Conservation (phyloP, 2,329 filamentous ascomycete species). For the Pestalotiopsis fici region DNA sequence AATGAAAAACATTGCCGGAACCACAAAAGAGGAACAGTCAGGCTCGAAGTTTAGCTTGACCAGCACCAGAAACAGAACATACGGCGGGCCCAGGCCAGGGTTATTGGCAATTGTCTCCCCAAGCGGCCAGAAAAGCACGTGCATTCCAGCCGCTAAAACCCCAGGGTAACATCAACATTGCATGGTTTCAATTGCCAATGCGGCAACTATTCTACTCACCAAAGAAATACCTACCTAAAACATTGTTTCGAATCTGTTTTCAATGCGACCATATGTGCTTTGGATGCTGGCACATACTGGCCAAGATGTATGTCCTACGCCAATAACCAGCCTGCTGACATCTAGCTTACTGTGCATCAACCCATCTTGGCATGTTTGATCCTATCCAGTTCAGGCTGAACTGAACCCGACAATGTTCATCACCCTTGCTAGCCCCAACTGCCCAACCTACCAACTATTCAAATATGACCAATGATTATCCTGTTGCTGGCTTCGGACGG, state of each 20-base stretch:
- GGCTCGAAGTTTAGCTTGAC: not conserved
- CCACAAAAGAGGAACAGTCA: not conserved
- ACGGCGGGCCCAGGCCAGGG: not conserved
- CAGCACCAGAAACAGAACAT: not conserved
- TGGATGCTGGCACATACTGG: not conserved
- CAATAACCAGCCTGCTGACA: not conserved
- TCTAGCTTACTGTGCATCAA: not conserved
- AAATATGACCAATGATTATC: not conserved
- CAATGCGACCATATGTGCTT: not conserved
- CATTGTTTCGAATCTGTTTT: not conserved
- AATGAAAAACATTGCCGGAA: not conserved
- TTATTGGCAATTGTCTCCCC: not conserved
- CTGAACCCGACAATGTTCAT: not conserved
- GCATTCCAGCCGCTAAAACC: constrained; percentile 1
- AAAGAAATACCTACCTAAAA: not conserved
- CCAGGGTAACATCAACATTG: not conserved
- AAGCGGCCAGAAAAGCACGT: not conserved
- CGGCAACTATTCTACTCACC: not conserved
- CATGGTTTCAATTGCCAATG: not conserved
- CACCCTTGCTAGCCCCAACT: not conserved
- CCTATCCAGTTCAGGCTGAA: not conserved
- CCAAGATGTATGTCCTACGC: not conserved
- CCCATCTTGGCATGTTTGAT: not conserved
- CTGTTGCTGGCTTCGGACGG: not conserved
- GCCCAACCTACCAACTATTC: not conserved